Percentiles rank a stretch among this genome's conserved stretches.
phyloP scores from a whole-genome alignment of 2,329 filamentous ascomycete species.

The Trichoderma atroviride region DNA sequence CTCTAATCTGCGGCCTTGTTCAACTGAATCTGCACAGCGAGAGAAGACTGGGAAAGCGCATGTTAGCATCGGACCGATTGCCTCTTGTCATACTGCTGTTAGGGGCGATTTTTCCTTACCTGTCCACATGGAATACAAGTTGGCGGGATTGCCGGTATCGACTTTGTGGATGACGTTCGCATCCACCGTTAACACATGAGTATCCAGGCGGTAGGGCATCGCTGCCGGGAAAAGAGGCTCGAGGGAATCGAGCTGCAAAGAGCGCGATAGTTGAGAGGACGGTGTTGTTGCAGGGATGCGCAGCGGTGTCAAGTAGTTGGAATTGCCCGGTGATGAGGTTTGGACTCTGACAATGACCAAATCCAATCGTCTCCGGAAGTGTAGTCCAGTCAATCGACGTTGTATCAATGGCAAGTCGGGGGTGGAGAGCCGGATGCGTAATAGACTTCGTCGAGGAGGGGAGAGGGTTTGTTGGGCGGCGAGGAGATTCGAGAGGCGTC shows the following conservation, averaged over 20 bases:
- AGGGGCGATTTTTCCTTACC: conserved; percentile 59
- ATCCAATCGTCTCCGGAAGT: conserved; percentile 28
- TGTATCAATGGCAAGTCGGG: conserved; percentile 9
- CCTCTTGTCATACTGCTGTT: not conserved
- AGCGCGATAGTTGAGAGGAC: conserved; percentile 24
- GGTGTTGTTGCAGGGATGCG: not conserved
- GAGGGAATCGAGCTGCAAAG: conserved; percentile 40
- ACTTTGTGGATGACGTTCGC: conserved; percentile 91
- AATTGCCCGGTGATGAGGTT: conserved; percentile 15
- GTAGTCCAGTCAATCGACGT: conserved; percentile 22
- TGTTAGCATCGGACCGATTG: not conserved
- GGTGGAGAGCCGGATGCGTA: conserved; percentile 9
- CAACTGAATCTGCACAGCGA: conserved; percentile 89
- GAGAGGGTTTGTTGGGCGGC: not conserved
- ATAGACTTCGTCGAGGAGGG: conserved; percentile 14
- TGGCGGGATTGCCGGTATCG: conserved; percentile 89
- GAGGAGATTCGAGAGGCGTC: conserved; percentile 10
- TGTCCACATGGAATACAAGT: conserved; percentile 96
- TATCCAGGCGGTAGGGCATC: conserved; percentile 84
- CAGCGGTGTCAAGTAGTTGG: not conserved
- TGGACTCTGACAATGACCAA: conserved; percentile 18
- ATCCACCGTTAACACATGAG: conserved; percentile 88
- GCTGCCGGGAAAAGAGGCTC: conserved; percentile 42
- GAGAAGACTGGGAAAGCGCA: conserved; percentile 70
- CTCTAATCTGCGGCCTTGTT: conserved; percentile 88